Evolutionary conservation across 176 grass and related monocot species (phyloP), one percentile per base, ranked within the genome.

Genomic region (Elymus sibiricus): DNA sequence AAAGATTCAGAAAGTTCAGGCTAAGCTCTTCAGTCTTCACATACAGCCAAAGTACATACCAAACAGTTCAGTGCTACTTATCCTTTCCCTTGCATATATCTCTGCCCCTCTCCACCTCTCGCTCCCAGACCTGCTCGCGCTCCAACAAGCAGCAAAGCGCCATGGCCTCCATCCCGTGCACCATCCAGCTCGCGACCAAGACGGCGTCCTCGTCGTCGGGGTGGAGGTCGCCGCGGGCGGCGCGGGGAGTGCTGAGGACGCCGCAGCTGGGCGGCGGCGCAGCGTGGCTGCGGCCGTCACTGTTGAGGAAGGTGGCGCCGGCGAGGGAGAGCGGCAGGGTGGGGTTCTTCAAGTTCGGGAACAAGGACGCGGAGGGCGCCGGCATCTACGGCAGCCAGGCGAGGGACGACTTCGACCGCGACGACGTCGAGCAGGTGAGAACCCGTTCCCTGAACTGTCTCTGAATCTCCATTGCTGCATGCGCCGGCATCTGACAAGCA

Each of bases 351-450:
- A 90, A 53, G 87, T 94, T 98, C 74, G 93, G 96, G n/a, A 98
- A 89, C 88, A 84, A 89, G 76, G 91, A 93, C 63, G 79, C 91
- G 9, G 90, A 98, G 91, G 93, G 90, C 71, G 93, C 93, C 22
- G 90, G 96, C 60, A 94, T 95, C 79, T 95, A 95, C 32, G 95
- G 95, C 65, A 98, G 91, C 86, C 91, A 98, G 90, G 27, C 38
- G 34, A 81, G 96, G 89, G 93, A 94, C 75, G 93, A 98, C 89
- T 98, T 98, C 77, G 95, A 98, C 79, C 82, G 93, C 81, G 95
- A 95, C 84, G 95, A 95, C 88, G 95, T 98, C 22, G 93, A 95
- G 89, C 95, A 98, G 93, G 91, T 95, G n/a, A 87, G 12, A 26
- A 1, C 31, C 26, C 28, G 13, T 47, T 80, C 61, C 39, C 46